Evolutionary conservation across 768 basidiomycete genomes (phyloP).

Genomic region (Tulasnella sp.): DNA sequence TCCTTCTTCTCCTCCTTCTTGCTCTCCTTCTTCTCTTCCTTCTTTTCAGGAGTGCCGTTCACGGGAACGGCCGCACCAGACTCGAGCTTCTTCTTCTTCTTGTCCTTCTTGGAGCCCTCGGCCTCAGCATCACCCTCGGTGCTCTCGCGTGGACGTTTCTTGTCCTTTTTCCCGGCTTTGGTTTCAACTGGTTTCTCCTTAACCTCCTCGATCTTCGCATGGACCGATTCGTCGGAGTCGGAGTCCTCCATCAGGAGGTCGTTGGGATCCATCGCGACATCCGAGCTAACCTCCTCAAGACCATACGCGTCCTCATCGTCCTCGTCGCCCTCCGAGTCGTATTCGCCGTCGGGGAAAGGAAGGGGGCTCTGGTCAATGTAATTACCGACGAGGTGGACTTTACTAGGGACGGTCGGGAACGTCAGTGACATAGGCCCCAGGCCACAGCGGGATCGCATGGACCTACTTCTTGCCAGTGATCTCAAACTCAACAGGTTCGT

Average conservation of each 20-base stretch:
- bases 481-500: constrained; percentile 48
- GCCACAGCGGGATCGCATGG: neutral
- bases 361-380: constrained; percentile 42
- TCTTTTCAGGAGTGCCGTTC: constrained; percentile 40
- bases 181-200: constrained; percentile 38
- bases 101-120: constrained; percentile 42
- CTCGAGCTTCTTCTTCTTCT: constrained; percentile 50
- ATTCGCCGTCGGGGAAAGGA: constrained; percentile 16
- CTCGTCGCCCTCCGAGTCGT: constrained; percentile 32
- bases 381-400: constrained; percentile 50
- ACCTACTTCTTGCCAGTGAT: constrained; percentile 49
- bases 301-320: constrained; percentile 39
- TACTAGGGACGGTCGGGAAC: constrained; percentile 35
- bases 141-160: constrained; percentile 46
- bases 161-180: constrained; percentile 38
- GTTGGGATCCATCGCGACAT: constrained; percentile 44
- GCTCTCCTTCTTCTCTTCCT: constrained; percentile 34
- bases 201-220: constrained; percentile 39
- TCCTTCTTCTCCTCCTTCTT: constrained; percentile 38
- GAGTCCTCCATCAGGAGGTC: constrained; percentile 41
- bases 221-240: constrained; percentile 41
- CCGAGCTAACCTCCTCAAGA: constrained; percentile 43
- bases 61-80: constrained; percentile 42
- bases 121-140: constrained; percentile 22
- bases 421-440: neutral